A percentile compares a stretch with the other conserved stretches of the same genome.
These are phyloP conservation scores for Arthrobotrys musiformis DNA, from an alignment of 2,329 filamentous ascomycete species.

Conservation along the genomic window DNA sequence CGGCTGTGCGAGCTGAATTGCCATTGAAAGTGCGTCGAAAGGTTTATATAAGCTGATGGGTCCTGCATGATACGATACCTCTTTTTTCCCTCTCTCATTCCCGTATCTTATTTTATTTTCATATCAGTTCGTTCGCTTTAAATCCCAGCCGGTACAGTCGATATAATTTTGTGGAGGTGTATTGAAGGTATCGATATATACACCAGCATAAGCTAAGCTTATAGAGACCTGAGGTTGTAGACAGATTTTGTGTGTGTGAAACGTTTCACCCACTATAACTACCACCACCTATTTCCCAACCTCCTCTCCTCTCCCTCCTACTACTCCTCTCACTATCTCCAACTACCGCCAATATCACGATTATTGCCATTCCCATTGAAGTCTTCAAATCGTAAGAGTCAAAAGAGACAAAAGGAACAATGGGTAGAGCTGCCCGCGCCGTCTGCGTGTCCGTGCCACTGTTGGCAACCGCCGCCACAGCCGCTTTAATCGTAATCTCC, in stretches of 20 bases:
- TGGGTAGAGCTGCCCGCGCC: slow-evolving; percentile 45
- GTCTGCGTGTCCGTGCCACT: slow-evolving; percentile 44
- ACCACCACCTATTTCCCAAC: slow-evolving; percentile 1
- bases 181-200: background rate
- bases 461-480: slow-evolving; percentile 40
- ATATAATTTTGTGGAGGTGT: background rate
- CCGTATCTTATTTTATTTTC: background rate
- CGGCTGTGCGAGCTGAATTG: slow-evolving; percentile 48
- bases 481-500: slow-evolving; percentile 46
- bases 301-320: background rate
- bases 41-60: slow-evolving; percentile 46
- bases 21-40: background rate
- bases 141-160: too few species aligned
- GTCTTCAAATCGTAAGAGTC: background rate
- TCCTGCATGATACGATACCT: background rate
- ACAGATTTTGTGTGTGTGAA: background rate
- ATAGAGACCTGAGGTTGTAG: slow-evolving; percentile 1
- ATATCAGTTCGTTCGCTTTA: background rate
- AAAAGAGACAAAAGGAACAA: slow-evolving; percentile 18
- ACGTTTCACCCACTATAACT: background rate
- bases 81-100: background rate
- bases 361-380: too few species aligned
- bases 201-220: background rate
- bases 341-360: slow-evolving; percentile 6
- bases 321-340: background rate